Percentiles rank a stretch among this genome's conserved stretches.
phyloP scores from a whole-genome alignment of 2,329 filamentous ascomycete genomes.

The Gaeumannomyces tritici region DNA sequence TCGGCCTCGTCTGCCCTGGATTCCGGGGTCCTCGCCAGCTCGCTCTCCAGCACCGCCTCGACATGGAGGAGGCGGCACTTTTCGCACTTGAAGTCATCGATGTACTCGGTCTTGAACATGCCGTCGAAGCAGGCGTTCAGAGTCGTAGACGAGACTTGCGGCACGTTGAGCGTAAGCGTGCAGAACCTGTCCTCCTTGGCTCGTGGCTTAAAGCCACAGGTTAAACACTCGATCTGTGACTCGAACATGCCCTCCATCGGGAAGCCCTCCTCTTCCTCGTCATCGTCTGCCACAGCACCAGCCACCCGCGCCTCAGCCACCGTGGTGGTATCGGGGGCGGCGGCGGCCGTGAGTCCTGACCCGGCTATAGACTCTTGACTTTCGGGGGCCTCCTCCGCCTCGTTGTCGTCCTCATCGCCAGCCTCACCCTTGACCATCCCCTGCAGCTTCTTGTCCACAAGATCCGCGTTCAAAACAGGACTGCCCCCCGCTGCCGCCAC shows the following conservation, averaged over 20 bases:
- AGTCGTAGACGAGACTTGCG: slow-evolving; percentile 70
- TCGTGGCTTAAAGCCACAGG: slow-evolving; percentile 82
- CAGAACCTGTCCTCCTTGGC: slow-evolving; percentile 79
- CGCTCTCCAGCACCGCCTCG: slow-evolving; percentile 49
- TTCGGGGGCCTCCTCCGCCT: background rate
- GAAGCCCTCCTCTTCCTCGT: slow-evolving; percentile 61
- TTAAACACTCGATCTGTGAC: slow-evolving; percentile 89
- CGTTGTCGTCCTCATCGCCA: background rate
- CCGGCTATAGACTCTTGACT: background rate
- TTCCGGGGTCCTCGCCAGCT: slow-evolving; percentile 29
- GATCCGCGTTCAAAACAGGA: slow-evolving; percentile 5
- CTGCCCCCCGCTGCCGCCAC: background rate
- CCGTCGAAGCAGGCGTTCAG: slow-evolving; percentile 86
- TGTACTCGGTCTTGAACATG: slow-evolving; percentile 88
- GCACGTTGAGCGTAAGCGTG: slow-evolving; percentile 84
- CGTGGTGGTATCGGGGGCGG: background rate
- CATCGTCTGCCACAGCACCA: slow-evolving; percentile 15
- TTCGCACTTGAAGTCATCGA: slow-evolving; percentile 95
- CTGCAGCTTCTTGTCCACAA: slow-evolving; percentile 8
- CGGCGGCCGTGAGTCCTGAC: background rate
- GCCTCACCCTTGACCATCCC: background rate
- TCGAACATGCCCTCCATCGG: slow-evolving; percentile 87
- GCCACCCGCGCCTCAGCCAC: background rate
- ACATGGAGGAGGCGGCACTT: slow-evolving; percentile 83
- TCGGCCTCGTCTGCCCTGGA: background rate